Evolutionary conservation across 2,329 filamentous ascomycete species (phyloP).

Genomic region (Botrytis deweyae): DNA sequence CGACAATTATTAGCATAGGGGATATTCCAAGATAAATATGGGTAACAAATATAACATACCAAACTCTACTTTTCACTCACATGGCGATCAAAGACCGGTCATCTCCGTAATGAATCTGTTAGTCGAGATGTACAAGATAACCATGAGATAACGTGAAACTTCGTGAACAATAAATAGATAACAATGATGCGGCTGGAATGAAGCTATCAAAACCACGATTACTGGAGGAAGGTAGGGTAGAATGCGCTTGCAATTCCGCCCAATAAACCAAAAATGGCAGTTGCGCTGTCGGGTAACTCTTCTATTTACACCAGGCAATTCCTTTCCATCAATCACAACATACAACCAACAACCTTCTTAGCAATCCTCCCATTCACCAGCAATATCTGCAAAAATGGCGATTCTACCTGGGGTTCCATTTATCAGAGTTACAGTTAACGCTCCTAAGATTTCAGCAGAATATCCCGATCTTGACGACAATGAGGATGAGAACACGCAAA

Average conservation of each 20-base stretch:
- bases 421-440: background rate
- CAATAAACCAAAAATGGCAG: background rate
- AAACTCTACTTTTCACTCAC: background rate
- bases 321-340: background rate
- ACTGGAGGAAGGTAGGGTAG: background rate
- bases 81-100: background rate
- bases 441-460: background rate
- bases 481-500: background rate
- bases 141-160: background rate
- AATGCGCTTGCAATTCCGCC: background rate
- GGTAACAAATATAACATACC: background rate
- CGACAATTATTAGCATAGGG: background rate
- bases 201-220: background rate
- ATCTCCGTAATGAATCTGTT: background rate
- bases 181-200: too few relatives aligned
- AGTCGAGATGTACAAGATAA: background rate
- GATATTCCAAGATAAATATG: background rate
- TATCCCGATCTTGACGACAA: background rate
- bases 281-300: background rate
- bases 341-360: background rate
- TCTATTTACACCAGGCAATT: too few relatives aligned
- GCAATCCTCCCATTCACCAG: background rate
- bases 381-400: background rate
- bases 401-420: conserved; percentile 10
- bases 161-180: background rate